Evolutionary conservation across 2,329 filamentous ascomycete species (phyloP), one percentile per base, ranked within the genome.

Genomic region (Apiospora aurea): DNA sequence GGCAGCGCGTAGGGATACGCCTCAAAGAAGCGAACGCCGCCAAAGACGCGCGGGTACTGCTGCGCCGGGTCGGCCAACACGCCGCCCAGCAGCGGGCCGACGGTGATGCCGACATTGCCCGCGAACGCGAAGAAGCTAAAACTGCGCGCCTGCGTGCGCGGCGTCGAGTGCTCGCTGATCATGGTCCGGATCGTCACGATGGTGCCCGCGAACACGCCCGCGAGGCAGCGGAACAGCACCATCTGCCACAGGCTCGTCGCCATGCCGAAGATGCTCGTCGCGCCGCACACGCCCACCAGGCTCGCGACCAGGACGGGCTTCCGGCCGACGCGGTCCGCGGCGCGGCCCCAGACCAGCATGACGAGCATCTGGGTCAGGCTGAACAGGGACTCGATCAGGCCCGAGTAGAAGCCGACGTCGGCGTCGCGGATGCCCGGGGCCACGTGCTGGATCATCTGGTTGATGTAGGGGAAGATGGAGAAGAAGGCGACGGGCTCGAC

Each of bases 401-500:
- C 94, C 72, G 87, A 90, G 84, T 94, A 96, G 83, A 95, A 96
- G 1, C 94, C 94, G 4, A 94, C 90, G 79, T 94, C 91, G n/a
- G 87, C 82, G 64, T 89, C 83, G 1, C 85, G 80, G 2, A 96
- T 81, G 14, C 85, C 77, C 13, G 92, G 93, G 72, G 91, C 92
- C 71, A 66, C 51, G 43, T 88, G 85, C 80, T 89, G 84, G 49
- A 94, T 90, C 93, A 96, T 96, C 78, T 92, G 85, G 77, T 91
- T 94, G 81, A 96, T 88, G 82, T 93, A 96, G 0, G 93, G 92
- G 77, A 96, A 93, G 79, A 96, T 94, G 79, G 87, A 90, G 84
- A 95, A 96, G 83, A 94, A 96, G n/a, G 93, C 92, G 53, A 95
- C 87, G 0, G 94, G 93, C 78, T 96, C 94, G 64, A 94, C 85